Conservation (phyloP, 1,139 yeast species). For the Blastobotrys ciferrii region DNA sequence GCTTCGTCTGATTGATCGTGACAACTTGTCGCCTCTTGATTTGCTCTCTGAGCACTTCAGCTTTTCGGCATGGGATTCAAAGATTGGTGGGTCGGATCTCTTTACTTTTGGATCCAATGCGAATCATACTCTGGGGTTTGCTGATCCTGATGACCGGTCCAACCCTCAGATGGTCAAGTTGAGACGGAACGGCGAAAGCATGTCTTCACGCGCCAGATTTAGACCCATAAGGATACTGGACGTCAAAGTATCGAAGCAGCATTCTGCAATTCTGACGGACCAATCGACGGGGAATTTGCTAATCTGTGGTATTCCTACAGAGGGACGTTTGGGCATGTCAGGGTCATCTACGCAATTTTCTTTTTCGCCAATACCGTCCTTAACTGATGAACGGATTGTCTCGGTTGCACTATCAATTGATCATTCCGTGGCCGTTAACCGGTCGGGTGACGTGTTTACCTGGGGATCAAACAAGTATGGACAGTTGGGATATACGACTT, state of each 20-base stretch:
- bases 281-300: conserved; percentile 48
- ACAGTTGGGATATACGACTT: conserved; percentile 61
- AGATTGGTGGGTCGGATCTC: conserved; percentile 49
- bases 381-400: conserved; percentile 39
- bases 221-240: conserved; percentile 41
- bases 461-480: conserved; percentile 76
- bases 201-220: conserved; percentile 22
- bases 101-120: conserved; percentile 65
- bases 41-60: conserved; percentile 19
- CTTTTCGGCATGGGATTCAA: conserved; percentile 20
- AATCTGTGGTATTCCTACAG: conserved; percentile 65
- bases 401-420: conserved; percentile 59
- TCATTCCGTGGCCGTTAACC: conserved; percentile 60
- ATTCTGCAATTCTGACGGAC: conserved; percentile 58
- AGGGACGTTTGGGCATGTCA: conserved; percentile 67
- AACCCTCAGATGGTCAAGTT: conserved; percentile 38
- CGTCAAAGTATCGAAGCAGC: conserved; percentile 61
- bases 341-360: conserved; percentile 29
- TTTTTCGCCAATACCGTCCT: conserved; percentile 42
- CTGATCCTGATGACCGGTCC: conserved; percentile 60
- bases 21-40: conserved; percentile 51
- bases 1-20: conserved; percentile 62
- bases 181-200: conserved; percentile 12
- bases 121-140: conserved; percentile 65
- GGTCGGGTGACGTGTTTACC: conserved; percentile 53